Conservation (phyloP, 768 basidiomycete genomes). For the Boletus huronensis region DNA sequence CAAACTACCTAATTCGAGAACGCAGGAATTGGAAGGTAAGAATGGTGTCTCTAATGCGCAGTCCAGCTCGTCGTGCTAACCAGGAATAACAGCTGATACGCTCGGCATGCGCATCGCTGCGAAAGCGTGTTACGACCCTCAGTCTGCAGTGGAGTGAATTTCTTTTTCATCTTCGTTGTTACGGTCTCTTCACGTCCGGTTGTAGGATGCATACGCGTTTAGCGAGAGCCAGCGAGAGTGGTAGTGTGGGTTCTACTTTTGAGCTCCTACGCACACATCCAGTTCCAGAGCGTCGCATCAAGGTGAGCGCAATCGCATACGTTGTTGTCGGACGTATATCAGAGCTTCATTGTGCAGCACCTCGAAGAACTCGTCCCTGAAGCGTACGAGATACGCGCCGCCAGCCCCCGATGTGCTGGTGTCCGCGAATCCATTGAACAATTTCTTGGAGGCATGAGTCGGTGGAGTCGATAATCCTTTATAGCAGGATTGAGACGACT, state of each 20-base stretch:
- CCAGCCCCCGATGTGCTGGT: slow-evolving; percentile 53
- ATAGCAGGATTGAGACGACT: neutral
- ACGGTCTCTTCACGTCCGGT: neutral
- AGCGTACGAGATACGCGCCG: slow-evolving; percentile 50
- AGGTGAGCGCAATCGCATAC: slow-evolving; percentile 42
- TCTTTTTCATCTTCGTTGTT: neutral
- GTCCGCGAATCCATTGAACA: slow-evolving; percentile 33
- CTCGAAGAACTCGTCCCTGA: slow-evolving; percentile 55
- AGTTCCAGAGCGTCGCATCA: slow-evolving; percentile 62
- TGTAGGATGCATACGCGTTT: slow-evolving; percentile 71
- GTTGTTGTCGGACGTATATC: neutral
- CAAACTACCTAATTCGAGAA: slow-evolving; percentile 80
- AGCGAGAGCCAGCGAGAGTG: slow-evolving; percentile 47
- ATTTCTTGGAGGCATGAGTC: slow-evolving; percentile 16
- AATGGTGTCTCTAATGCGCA: neutral
- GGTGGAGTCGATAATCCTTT: slow-evolving; percentile 8
- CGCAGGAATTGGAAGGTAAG: slow-evolving; percentile 76
- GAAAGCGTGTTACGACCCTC: slow-evolving; percentile 84
- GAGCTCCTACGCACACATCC: slow-evolving; percentile 86
- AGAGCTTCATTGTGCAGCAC: slow-evolving; percentile 32
- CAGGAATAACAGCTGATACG: slow-evolving; percentile 59
- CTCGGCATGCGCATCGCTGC: slow-evolving; percentile 81
- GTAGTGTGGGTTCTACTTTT: slow-evolving; percentile 27
- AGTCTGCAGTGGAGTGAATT: slow-evolving; percentile 62
- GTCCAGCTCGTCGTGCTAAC: neutral